Evolutionary conservation across 1,139 yeast species (phyloP), one percentile per base, ranked within the genome.

Genomic region (Scheffersomyces parashehatae): DNA sequence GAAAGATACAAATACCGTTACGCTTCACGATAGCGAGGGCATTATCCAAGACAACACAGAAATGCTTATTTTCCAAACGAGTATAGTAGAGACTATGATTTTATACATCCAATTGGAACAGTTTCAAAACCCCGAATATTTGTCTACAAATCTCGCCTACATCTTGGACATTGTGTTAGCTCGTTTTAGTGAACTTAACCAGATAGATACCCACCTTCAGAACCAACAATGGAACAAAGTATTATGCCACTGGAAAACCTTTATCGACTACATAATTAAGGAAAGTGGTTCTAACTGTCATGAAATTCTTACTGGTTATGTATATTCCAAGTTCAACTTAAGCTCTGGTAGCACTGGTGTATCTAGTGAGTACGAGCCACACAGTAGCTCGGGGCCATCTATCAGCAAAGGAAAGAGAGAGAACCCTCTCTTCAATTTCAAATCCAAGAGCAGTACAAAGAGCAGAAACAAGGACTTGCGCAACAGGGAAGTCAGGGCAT

Each of bases 21-120:
- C 42, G 3, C 43, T 41, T n/a, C 68, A 59, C 40, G 73, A 69
- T 43, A 62, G 70, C 39, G 65, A 60, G 28, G 42, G 58, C 7
- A 51, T 56, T 9, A 61, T 65, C n/a, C 50, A 57, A 14, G 35
- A 54, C 1, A 53, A 54, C 39, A 52, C 63, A 1, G 62, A 60
- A 31, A 43, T 51, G 10, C 48, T 57, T 11, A 53, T 70, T 30
- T 50, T 52, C 15, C 74, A 72, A 46, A 53, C 66, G 2, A 70
- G 76, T 12, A 49, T 68, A 2, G 57, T 64, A 8, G 75, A 73
- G 46, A 49, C 73, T 0, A 45, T 73, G 16, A 57, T 73, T 2
- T 58, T 70, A 29, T 73, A 70, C 50, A 53, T 71, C 32, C 79
- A 74, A 51, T 57, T 75, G 28, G 75, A 72, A 48, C 76, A 68